Base-by-base conservation (phyloP, 257 asterid species). In the Solanum verrucosum region DNA sequence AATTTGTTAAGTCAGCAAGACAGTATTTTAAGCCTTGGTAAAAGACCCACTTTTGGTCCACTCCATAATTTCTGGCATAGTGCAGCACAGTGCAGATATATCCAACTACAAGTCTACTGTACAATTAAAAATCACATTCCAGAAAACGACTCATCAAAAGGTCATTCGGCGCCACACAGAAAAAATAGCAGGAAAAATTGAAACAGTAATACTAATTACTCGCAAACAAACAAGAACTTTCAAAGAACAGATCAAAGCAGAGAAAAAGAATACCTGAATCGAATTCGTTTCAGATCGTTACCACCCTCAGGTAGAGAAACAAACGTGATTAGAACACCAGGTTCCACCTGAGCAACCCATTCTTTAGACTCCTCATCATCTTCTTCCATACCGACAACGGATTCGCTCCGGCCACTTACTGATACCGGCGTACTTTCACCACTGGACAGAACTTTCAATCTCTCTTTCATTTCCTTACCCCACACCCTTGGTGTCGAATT, bases 311-410 rank as follows among this genome's bases (percentile, higher is more conserved):
- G 95, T 90, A 95, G 92, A 2, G 99, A 93, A 88, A 97, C 92
- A 77, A 97, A 96, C 2, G 99, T 94, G 90, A 97, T 97, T 33
- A 95, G 89, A 79, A 97, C 99, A 29, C 99, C 99, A 2, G 99
- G 99, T 91, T 97, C 99, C 67, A 95, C 99, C 91, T 97, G 99
- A 71, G 99, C 99, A 60, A 95, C 95, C 99, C 99, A 97, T 75
- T 96, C 99, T 88, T 94, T 96, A 9, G 94, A 91, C 92, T 95
- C 99, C 74, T 95, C 98, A 84, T 94, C 65, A 6, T 56, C 65
- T 56, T 56, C 98, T 89, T 95, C 99, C 96, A 93, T 88, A 87
- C 94, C 95, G 89, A 91, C 91, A 14, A 89, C 92, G 1, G 98
- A 93, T 88, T 96, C 99, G 3, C 94, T 92, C 86, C 99, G 91